Evolutionary conservation across 495 filamentous ascomycete species (phyloP).

Genomic region (Neurospora intermedia): DNA sequence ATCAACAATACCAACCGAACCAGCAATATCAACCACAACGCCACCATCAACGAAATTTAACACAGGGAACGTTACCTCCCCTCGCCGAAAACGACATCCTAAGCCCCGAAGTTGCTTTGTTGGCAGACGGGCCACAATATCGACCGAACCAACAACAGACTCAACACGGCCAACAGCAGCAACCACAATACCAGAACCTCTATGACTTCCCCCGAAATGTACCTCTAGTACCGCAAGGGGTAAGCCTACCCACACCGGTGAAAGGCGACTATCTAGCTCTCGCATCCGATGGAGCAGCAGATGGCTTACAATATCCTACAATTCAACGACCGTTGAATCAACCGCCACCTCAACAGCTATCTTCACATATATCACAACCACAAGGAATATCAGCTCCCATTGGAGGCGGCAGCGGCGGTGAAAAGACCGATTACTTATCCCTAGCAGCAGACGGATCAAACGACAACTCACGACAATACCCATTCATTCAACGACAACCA

Average conservation of each 20-base stretch:
- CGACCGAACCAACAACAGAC: not conserved
- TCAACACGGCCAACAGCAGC: not conserved
- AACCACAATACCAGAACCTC: not conserved
- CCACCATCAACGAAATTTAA: constrained; percentile 1
- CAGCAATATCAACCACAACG: not conserved
- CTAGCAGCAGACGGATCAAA: not conserved
- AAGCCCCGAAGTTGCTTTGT: constrained; percentile 1
- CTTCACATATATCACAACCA: not conserved
- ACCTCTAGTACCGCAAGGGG: not conserved
- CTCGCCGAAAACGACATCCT: not conserved
- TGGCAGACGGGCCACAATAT: not conserved
- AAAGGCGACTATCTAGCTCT: not conserved
- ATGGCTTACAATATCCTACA: not conserved
- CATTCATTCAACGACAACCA: not conserved
- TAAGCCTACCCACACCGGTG: not conserved
- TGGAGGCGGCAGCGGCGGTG: not conserved
- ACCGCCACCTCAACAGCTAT: not conserved
- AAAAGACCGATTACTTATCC: not conserved
- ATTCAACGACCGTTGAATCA: not conserved
- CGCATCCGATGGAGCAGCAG: not conserved
- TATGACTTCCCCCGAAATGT: not conserved
- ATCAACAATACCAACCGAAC: not conserved
- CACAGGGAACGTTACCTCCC: not conserved
- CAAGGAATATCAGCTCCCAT: not conserved
- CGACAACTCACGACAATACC: not conserved